phyloP scores from a whole-genome alignment of 169 alveolate genomes.

The Cryptosporidium viatorum region DNA sequence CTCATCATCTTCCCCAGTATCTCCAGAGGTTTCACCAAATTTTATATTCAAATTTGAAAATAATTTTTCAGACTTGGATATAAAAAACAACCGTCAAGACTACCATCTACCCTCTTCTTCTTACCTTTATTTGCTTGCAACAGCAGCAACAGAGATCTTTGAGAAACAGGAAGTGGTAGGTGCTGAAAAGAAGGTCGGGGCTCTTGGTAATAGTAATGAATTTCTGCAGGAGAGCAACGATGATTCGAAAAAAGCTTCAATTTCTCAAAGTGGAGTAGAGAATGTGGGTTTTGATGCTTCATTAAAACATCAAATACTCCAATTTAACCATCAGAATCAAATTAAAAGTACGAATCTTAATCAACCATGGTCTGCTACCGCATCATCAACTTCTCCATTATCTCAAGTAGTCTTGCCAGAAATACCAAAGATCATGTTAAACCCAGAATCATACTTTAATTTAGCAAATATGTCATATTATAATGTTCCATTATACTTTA shows the following conservation, averaged over 20 bases:
- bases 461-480: neutral
- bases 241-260: neutral
- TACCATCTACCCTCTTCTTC: conserved; percentile 20
- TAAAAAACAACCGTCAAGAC: neutral
- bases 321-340: neutral
- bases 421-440: neutral
- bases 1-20: conserved; percentile 41
- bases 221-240: conserved; percentile 10
- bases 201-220: neutral
- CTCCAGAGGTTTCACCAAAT: conserved; percentile 18
- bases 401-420: conserved; percentile 4
- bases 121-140: conserved; percentile 42
- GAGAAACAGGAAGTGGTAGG: conserved; percentile 24
- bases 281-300: neutral
- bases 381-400: neutral
- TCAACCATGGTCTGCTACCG: neutral
- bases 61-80: neutral
- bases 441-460: conserved; percentile 9
- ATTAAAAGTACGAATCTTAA: neutral
- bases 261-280: neutral
- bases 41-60: conserved; percentile 18
- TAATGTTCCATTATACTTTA: conserved; percentile 28
- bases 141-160: conserved; percentile 51
- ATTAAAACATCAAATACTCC: neutral
- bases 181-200: neutral